Percentiles rank a stretch among this genome's conserved stretches.
Conservation (phyloP, 352 stramenopile species). For the Pythium rishiriense region DNA sequence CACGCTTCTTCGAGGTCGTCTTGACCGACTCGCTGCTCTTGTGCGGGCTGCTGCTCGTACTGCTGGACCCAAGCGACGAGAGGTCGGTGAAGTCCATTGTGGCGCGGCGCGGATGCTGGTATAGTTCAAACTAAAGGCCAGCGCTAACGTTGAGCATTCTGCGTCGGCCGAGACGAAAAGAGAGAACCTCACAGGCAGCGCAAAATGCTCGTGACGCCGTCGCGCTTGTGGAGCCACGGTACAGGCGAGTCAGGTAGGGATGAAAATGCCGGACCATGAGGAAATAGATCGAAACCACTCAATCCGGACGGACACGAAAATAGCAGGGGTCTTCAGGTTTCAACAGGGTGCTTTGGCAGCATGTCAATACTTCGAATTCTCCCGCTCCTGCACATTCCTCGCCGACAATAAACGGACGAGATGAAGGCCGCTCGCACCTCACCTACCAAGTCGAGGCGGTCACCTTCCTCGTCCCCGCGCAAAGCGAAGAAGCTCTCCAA, state of each 20-base stretch:
- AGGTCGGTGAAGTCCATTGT: conserved; percentile 56
- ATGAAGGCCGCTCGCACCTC: conserved; percentile 1
- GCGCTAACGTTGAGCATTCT: conserved; percentile 1
- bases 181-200: not conserved
- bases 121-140: not conserved
- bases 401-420: not conserved
- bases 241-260: not conserved
- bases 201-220: not conserved
- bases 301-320: conserved; percentile 13
- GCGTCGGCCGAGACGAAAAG: not conserved
- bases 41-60: conserved; percentile 25
- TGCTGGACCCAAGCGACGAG: conserved; percentile 31
- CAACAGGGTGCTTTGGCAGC: not conserved
- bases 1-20: conserved; percentile 47
- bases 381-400: not conserved
- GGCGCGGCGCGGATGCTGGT: not conserved
- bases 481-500: conserved; percentile 3
- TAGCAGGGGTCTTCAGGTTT: too few species aligned
- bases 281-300: conserved; percentile 29
- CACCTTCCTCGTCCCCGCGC: conserved; percentile 1
- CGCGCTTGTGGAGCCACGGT: not conserved
- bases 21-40: conserved; percentile 40
- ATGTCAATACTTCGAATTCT: not conserved
- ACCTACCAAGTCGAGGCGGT: not conserved
- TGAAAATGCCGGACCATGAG: not conserved